Evolutionary conservation across 441 rosid genomes (phyloP).

Genomic region (Bruguiera hainesii): DNA sequence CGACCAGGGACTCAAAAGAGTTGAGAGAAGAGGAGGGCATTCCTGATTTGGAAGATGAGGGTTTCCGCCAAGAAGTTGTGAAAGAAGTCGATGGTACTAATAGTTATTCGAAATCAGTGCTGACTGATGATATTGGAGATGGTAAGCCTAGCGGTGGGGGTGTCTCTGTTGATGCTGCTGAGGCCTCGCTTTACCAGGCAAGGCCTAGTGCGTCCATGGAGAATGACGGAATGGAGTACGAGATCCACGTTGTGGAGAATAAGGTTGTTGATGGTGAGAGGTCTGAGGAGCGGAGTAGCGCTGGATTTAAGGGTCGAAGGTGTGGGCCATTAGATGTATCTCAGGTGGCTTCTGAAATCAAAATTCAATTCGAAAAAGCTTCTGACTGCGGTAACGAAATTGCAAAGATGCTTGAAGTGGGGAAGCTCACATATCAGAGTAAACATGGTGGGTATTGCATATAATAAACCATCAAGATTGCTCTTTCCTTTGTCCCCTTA

Average conservation of each 20-base stretch:
- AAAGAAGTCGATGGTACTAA: slow-evolving; percentile 56
- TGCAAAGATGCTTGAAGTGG: slow-evolving; percentile 79
- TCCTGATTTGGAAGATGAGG: slow-evolving; percentile 91
- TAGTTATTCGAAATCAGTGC: slow-evolving; percentile 23
- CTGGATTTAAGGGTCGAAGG: slow-evolving; percentile 22
- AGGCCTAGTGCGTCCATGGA: slow-evolving; percentile 52
- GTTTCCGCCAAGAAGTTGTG: slow-evolving; percentile 58
- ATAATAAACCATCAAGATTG: slow-evolving; percentile 2
- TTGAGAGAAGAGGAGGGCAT: slow-evolving; percentile 90
- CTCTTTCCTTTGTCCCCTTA: background rate
- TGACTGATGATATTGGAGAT: slow-evolving; percentile 32
- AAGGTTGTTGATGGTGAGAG: slow-evolving; percentile 53
- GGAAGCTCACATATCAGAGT: slow-evolving; percentile 69
- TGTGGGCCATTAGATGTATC: slow-evolving; percentile 40
- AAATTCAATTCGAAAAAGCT: slow-evolving; percentile 68
- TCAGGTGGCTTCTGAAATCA: slow-evolving; percentile 70
- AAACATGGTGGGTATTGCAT: slow-evolving; percentile 54
- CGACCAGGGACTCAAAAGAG: slow-evolving; percentile 69
- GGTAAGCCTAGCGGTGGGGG: slow-evolving; percentile 25
- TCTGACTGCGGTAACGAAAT: slow-evolving; percentile 78
- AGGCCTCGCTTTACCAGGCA: slow-evolving; percentile 50
- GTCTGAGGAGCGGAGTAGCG: slow-evolving; percentile 41
- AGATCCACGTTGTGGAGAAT: slow-evolving; percentile 63
- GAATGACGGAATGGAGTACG: slow-evolving; percentile 37
- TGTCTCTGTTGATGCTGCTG: slow-evolving; percentile 29